Conservation (phyloP, 2,329 filamentous ascomycete genomes). For the Colletotrichum melonis region DNA sequence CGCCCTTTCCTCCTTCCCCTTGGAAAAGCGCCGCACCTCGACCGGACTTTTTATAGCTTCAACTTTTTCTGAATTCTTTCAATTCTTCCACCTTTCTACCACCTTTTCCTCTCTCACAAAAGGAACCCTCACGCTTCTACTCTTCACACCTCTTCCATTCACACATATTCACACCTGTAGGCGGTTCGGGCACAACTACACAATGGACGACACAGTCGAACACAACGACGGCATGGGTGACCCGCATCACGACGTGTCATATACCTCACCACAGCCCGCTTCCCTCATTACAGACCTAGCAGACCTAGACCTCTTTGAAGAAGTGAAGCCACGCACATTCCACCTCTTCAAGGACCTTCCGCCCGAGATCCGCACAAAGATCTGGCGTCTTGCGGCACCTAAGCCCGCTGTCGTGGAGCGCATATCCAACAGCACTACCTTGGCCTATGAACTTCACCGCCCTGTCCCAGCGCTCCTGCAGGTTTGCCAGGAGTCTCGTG, state of each 20-base stretch:
- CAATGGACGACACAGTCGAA: no score
- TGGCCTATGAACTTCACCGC: slow-evolving; percentile 14
- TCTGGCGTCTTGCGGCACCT: slow-evolving; percentile 18
- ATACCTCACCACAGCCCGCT: neutral
- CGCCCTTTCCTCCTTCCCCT: neutral
- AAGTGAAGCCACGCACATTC: neutral
- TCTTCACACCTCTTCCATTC: neutral
- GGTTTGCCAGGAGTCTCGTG: slow-evolving; percentile 13
- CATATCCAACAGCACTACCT: neutral
- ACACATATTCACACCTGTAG: no score
- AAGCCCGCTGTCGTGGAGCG: slow-evolving; percentile 7
- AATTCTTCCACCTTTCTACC: neutral
- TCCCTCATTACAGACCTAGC: neutral
- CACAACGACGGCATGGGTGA: no score
- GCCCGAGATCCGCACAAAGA: slow-evolving; percentile 6
- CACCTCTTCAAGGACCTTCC: slow-evolving; percentile 15
- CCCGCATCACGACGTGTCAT: no score
- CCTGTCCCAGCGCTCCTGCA: slow-evolving; percentile 8
- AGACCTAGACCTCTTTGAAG: neutral
- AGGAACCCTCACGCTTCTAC: neutral
- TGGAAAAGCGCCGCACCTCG: neutral
- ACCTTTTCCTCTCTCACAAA: neutral
- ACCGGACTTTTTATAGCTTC: neutral
- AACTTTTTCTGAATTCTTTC: no score
- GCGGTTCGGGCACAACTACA: neutral